These are phyloP conservation scores for Mortierella sp. DNA, from an alignment of 371 early-diverging fungal species.

Conservation along the genomic window DNA sequence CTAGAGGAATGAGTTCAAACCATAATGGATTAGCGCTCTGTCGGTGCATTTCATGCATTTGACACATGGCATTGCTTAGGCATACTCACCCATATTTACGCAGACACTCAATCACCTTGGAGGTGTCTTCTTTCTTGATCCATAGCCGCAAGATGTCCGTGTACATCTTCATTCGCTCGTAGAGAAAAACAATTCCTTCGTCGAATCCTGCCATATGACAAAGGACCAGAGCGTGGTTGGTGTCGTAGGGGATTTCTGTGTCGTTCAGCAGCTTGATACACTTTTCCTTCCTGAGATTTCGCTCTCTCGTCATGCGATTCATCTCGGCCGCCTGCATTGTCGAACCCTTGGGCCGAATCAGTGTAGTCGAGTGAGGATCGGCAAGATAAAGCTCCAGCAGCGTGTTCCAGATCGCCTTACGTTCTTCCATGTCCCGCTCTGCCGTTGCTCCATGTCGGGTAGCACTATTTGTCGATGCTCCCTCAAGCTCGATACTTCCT, in stretches of 20 bases:
- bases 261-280: conserved; percentile 65
- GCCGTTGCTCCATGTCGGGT: conserved; percentile 19
- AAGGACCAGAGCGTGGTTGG: conserved; percentile 90
- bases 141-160: conserved; percentile 82
- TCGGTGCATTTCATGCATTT: neutral
- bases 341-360: conserved; percentile 40
- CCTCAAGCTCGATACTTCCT: conserved; percentile 31
- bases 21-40: neutral
- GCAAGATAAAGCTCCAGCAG: conserved; percentile 91
- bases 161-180: conserved; percentile 85
- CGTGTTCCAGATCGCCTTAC: conserved; percentile 86
- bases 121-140: conserved; percentile 82
- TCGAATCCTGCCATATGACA: conserved; percentile 86
- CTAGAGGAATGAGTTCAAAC: conserved; percentile 33
- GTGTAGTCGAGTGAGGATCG: conserved; percentile 49
- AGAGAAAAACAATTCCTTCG: conserved; percentile 86
- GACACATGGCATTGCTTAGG: neutral
- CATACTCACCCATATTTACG: conserved; percentile 79
- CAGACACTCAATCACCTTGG: conserved; percentile 79
- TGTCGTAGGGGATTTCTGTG: conserved; percentile 77
- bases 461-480: conserved; percentile 47
- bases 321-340: conserved; percentile 50
- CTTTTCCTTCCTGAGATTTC: conserved; percentile 56
- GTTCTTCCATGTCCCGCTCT: conserved; percentile 62
- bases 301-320: conserved; percentile 50